Evolutionary conservation across 2,329 filamentous ascomycete genomes (phyloP), one percentile per base, ranked within the genome.

Genomic region (Amauroascus verrucosus): DNA sequence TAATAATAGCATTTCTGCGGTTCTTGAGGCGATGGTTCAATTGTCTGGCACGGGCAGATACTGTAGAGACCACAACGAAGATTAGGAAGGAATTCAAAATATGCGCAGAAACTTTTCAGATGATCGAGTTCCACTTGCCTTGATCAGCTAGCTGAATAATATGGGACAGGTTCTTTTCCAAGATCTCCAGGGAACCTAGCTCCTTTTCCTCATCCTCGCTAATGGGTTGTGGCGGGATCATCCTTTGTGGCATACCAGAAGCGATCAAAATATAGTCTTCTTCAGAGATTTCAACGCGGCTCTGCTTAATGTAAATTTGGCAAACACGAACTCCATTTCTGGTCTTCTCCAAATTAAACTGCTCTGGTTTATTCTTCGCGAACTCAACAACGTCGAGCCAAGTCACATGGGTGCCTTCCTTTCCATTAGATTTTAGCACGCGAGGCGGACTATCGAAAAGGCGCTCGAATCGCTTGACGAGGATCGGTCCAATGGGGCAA

Each of bases 381-480:
- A 90, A 93, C 59, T 86, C 82, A 59, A 94, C 85, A 50, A 95
- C 83, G 63, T 95, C 88, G 37, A 93, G 75, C 88, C 88, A 95
- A 11, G 82, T 85, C 53, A 93, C 78, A 5, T 76, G 77, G 3
- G 77, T 78, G 30, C 77, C 72, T 24, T 80, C 77, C 59, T 79
- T 79, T n/a, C 75, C 77, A 71, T 77, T 80, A 63, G 70, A 81
- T 67, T 78, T 85, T 61, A 75, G 77, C 54, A 82, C 77, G 28
- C 77, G 82, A 56, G 90, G 88, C 20, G 86, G 82, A 0, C 85
- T 86, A 59, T 94, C 88, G 63, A 95, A 95, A 53, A 91, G 77
- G 51, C 86, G 80, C 67, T 95, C 88, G 66, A 95, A 88, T 40
- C 87, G 84, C 69, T 89, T 89, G 62, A 95, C 81, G 57, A 95